A percentile compares a stretch with the other conserved stretches of the same genome.
Evolutionary conservation across 1,284 basidiomycete genomes (phyloP).

Genomic region (Cutaneotrichosporon spelunceum): DNA sequence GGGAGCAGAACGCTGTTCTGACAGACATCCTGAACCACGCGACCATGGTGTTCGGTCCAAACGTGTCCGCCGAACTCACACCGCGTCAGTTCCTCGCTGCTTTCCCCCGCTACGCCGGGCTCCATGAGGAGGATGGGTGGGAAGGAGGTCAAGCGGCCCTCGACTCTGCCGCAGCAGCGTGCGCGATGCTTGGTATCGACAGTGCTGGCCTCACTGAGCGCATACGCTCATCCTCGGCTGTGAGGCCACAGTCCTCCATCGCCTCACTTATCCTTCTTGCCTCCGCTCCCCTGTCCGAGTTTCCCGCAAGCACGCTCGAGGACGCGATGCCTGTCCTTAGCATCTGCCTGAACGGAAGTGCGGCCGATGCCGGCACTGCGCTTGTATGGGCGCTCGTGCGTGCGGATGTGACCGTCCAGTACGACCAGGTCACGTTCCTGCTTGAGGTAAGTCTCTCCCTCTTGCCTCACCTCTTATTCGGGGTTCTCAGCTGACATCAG

Average conservation of each 20-base stretch:
- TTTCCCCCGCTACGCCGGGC: slow-evolving; percentile 29
- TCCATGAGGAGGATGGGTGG: slow-evolving; percentile 20
- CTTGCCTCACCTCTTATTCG: too few relatives aligned
- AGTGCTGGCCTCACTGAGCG: slow-evolving; percentile 28
- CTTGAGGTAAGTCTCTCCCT: slow-evolving; percentile 32
- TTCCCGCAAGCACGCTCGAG: slow-evolving; percentile 16
- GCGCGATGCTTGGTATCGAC: slow-evolving; percentile 14
- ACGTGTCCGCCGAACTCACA: slow-evolving; percentile 27
- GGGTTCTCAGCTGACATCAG: slow-evolving; percentile 3
- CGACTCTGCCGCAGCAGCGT: slow-evolving; percentile 13
- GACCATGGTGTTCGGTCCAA: slow-evolving; percentile 31
- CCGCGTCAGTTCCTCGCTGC: slow-evolving; percentile 34
- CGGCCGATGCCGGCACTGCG: slow-evolving; percentile 31
- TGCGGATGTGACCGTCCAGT: slow-evolving; percentile 18
- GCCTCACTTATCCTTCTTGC: slow-evolving; percentile 34
- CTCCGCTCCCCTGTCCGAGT: slow-evolving; percentile 17
- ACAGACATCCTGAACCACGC: slow-evolving; percentile 29
- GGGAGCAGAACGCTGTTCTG: slow-evolving; percentile 41
- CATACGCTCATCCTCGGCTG: slow-evolving; percentile 18
- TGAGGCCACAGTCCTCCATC: slow-evolving; percentile 29
- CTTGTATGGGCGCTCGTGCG: slow-evolving; percentile 27
- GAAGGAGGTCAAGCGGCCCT: slow-evolving; percentile 21
- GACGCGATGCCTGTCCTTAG: slow-evolving; percentile 37
- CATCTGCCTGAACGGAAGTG: slow-evolving; percentile 20
- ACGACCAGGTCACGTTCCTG: slow-evolving; percentile 34